Conservation (phyloP, 2,329 filamentous ascomycete genomes). For the Daldinia sp. region DNA sequence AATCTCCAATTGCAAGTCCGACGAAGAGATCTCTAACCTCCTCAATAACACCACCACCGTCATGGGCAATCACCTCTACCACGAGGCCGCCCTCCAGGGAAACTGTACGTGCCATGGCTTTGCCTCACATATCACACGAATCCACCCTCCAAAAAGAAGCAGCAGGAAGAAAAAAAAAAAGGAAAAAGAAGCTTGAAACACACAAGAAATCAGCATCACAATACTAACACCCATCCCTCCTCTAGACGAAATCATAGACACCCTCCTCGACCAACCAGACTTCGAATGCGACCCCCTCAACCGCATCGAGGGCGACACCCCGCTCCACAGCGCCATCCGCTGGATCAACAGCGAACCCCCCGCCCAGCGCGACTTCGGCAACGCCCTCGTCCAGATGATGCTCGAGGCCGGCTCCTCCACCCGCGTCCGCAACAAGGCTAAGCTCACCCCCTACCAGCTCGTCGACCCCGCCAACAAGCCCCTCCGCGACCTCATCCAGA, state of each 20-base stretch:
- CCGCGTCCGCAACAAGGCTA: slow-evolving; percentile 75
- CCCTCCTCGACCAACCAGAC: slow-evolving; percentile 83
- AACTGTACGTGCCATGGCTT: slow-evolving; percentile 73
- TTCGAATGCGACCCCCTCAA: slow-evolving; percentile 87
- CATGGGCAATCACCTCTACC: slow-evolving; percentile 88
- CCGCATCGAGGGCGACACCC: slow-evolving; percentile 79
- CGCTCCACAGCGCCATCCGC: slow-evolving; percentile 81
- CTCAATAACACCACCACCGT: slow-evolving; percentile 89
- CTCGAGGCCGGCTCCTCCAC: slow-evolving; percentile 78
- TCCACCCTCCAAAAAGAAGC: not conserved
- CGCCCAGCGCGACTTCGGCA: slow-evolving; percentile 73
- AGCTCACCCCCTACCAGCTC: slow-evolving; percentile 77
- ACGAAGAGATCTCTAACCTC: slow-evolving; percentile 77
- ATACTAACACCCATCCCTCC: slow-evolving; percentile 21
- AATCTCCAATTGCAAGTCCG: slow-evolving; percentile 70
- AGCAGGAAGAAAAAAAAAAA: too few species aligned
- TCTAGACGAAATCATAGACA: slow-evolving; percentile 81
- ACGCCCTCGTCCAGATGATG: slow-evolving; percentile 80
- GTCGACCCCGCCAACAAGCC: slow-evolving; percentile 77
- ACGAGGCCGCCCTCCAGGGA: slow-evolving; percentile 86
- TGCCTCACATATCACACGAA: not conserved
- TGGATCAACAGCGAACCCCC: slow-evolving; percentile 78
- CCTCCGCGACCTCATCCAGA: slow-evolving; percentile 72
- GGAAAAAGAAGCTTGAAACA: not conserved
- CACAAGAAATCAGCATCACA: not conserved